phyloP scores from a whole-genome alignment of 306 rosid genomes.

The Cucurbita moschata region DNA sequence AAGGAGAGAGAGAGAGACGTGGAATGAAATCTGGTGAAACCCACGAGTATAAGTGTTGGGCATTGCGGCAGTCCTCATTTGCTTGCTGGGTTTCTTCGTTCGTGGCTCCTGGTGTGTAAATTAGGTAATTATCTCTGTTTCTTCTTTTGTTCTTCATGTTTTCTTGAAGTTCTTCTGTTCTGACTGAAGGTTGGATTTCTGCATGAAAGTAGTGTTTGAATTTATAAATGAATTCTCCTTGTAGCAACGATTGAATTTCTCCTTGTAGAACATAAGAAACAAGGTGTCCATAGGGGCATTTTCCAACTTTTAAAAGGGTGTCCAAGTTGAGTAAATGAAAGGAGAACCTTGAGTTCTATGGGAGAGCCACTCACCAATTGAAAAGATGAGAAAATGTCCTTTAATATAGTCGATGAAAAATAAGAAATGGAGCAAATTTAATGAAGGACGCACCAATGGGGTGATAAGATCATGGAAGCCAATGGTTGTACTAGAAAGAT shows the following conservation, averaged over 20 bases:
- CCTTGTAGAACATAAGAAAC: not conserved
- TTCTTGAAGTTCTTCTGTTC: not conserved
- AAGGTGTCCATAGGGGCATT: not conserved
- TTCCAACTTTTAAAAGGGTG: not conserved
- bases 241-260: not conserved
- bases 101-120: not conserved
- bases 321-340: not conserved
- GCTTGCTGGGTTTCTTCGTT: not conserved
- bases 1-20: not conserved
- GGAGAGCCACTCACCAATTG: not conserved
- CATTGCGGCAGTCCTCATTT: not conserved
- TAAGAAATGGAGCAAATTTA: not conserved
- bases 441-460: not conserved
- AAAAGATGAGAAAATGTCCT: not conserved
- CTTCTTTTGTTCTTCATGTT: not conserved
- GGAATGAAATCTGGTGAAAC: not conserved
- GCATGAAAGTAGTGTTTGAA: not conserved
- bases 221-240: not conserved
- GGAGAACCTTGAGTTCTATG: not conserved
- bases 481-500: not conserved
- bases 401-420: not conserved
- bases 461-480: not conserved
- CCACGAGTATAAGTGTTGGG: not conserved
- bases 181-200: not conserved
- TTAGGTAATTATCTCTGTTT: not conserved